Conservation (phyloP, 1,284 basidiomycete species). For the Tylopilus sp. region DNA sequence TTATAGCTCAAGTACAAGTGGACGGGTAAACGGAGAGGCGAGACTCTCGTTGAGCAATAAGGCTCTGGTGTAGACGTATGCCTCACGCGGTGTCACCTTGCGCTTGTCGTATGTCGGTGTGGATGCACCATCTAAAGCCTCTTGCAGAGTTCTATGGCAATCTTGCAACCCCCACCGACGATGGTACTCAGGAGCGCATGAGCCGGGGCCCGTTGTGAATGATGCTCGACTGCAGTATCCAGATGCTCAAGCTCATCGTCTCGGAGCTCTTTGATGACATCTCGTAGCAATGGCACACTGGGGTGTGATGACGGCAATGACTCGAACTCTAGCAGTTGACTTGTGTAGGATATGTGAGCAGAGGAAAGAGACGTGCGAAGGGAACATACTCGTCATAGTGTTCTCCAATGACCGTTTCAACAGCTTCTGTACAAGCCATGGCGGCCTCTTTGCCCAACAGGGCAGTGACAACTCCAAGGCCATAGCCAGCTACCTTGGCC, state of each 20-base stretch:
- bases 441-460: slow-evolving; percentile 90
- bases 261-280: slow-evolving; percentile 81
- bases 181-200: slow-evolving; percentile 87
- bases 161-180: slow-evolving; percentile 82
- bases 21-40: slow-evolving; percentile 44
- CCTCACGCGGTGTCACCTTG: background rate
- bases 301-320: slow-evolving; percentile 64
- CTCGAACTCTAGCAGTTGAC: slow-evolving; percentile 73
- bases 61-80: background rate
- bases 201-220: slow-evolving; percentile 88
- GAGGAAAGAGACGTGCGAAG: background rate
- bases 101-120: background rate
- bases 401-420: slow-evolving; percentile 96
- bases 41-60: slow-evolving; percentile 36
- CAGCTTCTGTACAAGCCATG: slow-evolving; percentile 98
- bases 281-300: slow-evolving; percentile 72
- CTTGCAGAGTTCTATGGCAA: slow-evolving; percentile 88
- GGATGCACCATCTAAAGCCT: slow-evolving; percentile 47
- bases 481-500: slow-evolving; percentile 83
- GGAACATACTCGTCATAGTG: slow-evolving; percentile 94
- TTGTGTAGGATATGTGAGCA: slow-evolving; percentile 31
- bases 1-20: slow-evolving; percentile 47
- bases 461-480: slow-evolving; percentile 82
- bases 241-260: slow-evolving; percentile 96
- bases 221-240: slow-evolving; percentile 87